Evolutionary conservation across 192 early-diverging fungal genomes (phyloP).

Genomic region (Geranomyces variabilis): DNA sequence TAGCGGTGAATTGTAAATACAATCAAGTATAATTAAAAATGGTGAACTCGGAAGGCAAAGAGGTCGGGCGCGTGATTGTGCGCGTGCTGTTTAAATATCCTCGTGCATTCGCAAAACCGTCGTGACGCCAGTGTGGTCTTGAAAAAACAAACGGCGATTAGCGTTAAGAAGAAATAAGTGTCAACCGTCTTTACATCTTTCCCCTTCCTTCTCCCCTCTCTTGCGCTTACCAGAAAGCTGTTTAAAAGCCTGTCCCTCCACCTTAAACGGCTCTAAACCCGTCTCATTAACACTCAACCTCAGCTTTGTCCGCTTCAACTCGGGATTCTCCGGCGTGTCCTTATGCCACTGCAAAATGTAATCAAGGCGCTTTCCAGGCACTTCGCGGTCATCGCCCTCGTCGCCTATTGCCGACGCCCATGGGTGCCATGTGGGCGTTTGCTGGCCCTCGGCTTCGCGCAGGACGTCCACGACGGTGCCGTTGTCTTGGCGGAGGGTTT

Average conservation of each 20-base stretch:
- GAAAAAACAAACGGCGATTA: no score
- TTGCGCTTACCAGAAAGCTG: slow-evolving; percentile 26
- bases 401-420: slow-evolving; percentile 18
- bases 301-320: not conserved
- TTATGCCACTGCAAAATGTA: slow-evolving; percentile 30
- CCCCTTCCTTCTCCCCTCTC: no score
- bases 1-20: no score
- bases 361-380: slow-evolving; percentile 32
- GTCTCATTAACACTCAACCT: slow-evolving; percentile 13
- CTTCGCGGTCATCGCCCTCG: not conserved
- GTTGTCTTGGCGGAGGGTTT: slow-evolving; percentile 2
- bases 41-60: no score
- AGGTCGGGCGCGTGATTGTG: no score
- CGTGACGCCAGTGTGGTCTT: not conserved
- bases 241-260: not conserved
- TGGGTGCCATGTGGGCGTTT: slow-evolving; percentile 24
- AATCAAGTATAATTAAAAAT: no score
- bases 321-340: not conserved
- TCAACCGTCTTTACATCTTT: no score
- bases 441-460: slow-evolving; percentile 1
- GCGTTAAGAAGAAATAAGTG: no score
- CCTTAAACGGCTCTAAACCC: slow-evolving; percentile 20
- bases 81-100: not conserved
- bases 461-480: not conserved
- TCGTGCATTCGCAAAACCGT: slow-evolving; percentile 1